Base-by-base conservation (phyloP, 2,329 filamentous ascomycete species). In the Fusarium sp. region DNA sequence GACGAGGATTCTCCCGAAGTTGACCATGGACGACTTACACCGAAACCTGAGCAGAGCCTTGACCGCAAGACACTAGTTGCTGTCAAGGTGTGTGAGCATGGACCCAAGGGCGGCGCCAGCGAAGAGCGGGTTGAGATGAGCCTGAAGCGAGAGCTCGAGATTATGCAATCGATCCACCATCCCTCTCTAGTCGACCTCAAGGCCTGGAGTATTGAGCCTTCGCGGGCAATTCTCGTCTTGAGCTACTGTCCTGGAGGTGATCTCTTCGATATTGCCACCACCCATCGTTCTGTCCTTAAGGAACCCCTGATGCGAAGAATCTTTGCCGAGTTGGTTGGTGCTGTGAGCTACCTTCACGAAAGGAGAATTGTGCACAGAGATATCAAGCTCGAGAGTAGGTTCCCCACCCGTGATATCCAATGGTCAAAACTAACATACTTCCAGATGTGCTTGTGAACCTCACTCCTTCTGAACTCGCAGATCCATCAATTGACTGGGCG, bases 181-280 rank as follows among this genome's bases (percentile, higher is more conserved):
- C 95, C 96, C 1, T 97, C 92, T 3, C 83, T 99, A 40, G 92
- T 97, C 6, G 92, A 96, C 74, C 86, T 99, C 54, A 96, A 96
- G 79, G 95, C 94, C 0, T 97, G 94, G 87, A 96, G 89, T 70
- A 92, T 93, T 72, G 92, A 96, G 78, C 88, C 91, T 33, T 90
- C 90, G 8, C 88, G 94, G 54, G 93, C 95, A 1, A 86, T 98
- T 40, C 83, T 99, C 42, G 91, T 98, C 4, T 82, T 99, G 65
- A 93, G 91, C 67, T 97, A 97, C 79, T 97, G 93, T 77, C 91
- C 95, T 0, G 96, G 96, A 25, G 96, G 96, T 31, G 96, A 99
- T 77, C 83, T 99, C 7, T 99, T 98, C 78, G 96, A 98, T 70
- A 87, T 98, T 58, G 94, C 94, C 10, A 95, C 90, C 46, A 83